These are phyloP conservation scores for Cunninghamia lanceolata DNA, from an alignment of 75 land plant species.

Conservation along the genomic window DNA sequence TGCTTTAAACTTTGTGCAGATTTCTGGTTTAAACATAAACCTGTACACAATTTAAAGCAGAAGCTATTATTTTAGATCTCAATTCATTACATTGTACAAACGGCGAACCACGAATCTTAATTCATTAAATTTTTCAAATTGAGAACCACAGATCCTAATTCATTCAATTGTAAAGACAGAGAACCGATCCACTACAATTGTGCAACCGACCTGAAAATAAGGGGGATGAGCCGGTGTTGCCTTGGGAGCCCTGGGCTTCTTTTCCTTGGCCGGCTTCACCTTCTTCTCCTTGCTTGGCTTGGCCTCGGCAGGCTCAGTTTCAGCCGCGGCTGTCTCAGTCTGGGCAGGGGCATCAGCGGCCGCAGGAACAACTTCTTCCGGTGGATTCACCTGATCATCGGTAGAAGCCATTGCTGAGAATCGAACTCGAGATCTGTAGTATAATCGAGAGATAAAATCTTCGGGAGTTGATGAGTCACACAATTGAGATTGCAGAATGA, in stretches of 20 bases:
- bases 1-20: too few species aligned
- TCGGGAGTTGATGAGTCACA: background rate
- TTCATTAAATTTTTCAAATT: background rate
- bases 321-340: background rate
- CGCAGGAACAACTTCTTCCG: background rate
- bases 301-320: background rate
- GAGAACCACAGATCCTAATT: background rate
- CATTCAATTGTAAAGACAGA: background rate
- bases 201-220: constrained; percentile 56
- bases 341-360: background rate
- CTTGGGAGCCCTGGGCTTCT: constrained; percentile 38
- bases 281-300: constrained; percentile 18
- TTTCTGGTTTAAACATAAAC: too few species aligned
- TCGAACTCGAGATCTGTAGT: background rate
- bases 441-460: background rate
- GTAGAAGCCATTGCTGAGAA: constrained; percentile 1
- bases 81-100: too few species aligned
- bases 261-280: constrained; percentile 18
- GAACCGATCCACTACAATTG: background rate
- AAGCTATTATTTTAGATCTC: too few species aligned
- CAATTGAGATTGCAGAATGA: background rate
- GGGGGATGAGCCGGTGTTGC: constrained; percentile 62
- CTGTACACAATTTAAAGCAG: too few species aligned
- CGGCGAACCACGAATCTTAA: background rate
- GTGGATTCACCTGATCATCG: background rate